Base-by-base conservation (phyloP, 768 basidiomycete genomes). In the Boletus subcaerulescens region DNA sequence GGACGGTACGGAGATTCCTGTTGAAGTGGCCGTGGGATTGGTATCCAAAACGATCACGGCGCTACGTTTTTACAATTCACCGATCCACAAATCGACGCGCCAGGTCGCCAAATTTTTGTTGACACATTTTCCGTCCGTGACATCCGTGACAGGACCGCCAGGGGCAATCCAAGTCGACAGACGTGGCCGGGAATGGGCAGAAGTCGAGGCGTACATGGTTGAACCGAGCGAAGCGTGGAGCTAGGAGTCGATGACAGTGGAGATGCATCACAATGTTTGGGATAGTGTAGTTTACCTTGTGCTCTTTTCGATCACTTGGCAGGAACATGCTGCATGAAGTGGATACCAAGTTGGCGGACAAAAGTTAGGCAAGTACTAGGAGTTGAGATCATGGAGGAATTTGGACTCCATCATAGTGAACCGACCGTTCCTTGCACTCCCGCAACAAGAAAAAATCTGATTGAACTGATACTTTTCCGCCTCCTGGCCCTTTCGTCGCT, bases 371-470 rank as follows among this genome's bases (percentile, higher is more conserved):
- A 29, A 29, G 26, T 29, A 29, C 26, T 29, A 9, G 26, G 0
- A 26, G 26, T 26, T 5, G 5, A 24, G 24, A 24, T 24, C 24
- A 5, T 24, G 5, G 24, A 24, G 24, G 24, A 24, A 24, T 6
- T 1, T 24, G 24, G 24, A 24, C 24, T 24, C 24, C 26, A 26
- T 26, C 7, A 8, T 26, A 26, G 26, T 26, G 26, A 9, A 9
- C 8, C 1, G n/a, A 17, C 42, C 31, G 14, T 47, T 43, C 40
- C 24, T 20, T 35, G 35, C 53, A 12, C 39, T 51, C 31, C 62
- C 63, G 20, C 62, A 65, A 33, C 62, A 63, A 2, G 63, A 70
- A 33, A 64, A 69, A 18, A 70, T 60, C 39, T 65, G 45, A 42
- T 59, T 71, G 24, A 53, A 57, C n/a, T 50, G 59, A 33, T 61